phyloP scores from a whole-genome alignment of 2,329 filamentous ascomycete species.

The Fusarium annulatum region DNA sequence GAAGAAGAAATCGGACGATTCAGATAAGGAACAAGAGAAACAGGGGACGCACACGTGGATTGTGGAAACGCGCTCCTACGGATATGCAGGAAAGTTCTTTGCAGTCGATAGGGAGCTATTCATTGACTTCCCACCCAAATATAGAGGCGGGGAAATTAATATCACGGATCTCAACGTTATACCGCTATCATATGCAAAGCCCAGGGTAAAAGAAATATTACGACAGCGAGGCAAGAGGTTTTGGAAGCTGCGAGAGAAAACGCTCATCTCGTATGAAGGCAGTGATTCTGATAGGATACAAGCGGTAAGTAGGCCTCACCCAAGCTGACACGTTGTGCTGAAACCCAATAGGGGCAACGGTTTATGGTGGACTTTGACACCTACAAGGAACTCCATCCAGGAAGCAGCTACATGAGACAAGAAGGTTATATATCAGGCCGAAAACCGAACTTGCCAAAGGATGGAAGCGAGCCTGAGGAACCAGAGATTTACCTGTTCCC shows the following conservation, averaged over 20 bases:
- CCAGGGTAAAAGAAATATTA: not conserved
- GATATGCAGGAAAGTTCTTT: not conserved
- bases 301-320: not conserved
- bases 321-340: rapidly evolving
- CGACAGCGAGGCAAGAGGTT: not conserved
- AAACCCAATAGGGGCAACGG: conserved; percentile 1
- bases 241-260: not conserved
- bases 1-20: not conserved
- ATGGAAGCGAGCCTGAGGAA: not conserved
- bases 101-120: not conserved
- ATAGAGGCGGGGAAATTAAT: not conserved
- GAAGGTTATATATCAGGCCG: not conserved
- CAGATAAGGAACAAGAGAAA: not conserved
- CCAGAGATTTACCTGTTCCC: conserved; percentile 16
- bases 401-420: not conserved
- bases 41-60: not conserved
- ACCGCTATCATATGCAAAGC: not conserved
- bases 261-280: conserved; percentile 3
- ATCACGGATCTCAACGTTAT: not conserved
- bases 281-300: not conserved
- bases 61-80: not conserved
- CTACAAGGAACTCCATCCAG: conserved; percentile 10
- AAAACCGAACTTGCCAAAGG: not conserved
- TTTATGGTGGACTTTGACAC: conserved; percentile 18
- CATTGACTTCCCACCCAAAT: not conserved